Percentiles rank a stretch among this genome's conserved stretches.
Evolutionary conservation across 805 yeast genomes (phyloP).

Genomic region (Starmerella davenportii): DNA sequence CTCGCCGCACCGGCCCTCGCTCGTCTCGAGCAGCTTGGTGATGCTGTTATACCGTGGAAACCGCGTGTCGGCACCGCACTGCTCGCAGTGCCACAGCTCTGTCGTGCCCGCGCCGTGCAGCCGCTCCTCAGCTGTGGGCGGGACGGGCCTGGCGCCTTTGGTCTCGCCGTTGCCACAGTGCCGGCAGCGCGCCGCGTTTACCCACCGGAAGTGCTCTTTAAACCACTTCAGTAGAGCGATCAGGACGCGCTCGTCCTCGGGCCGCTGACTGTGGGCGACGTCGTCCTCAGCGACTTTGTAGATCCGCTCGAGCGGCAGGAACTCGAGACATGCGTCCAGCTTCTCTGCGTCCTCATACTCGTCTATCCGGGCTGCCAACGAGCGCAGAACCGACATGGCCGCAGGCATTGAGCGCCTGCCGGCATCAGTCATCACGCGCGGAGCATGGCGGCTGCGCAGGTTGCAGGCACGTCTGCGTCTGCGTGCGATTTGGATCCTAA

Average conservation of each 20-base stretch:
- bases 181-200: slow-evolving; percentile 47
- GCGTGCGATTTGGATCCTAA: no score
- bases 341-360: slow-evolving; percentile 28
- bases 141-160: slow-evolving; percentile 23
- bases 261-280: slow-evolving; percentile 16
- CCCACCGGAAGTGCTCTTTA: slow-evolving; percentile 72
- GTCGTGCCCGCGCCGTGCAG: slow-evolving; percentile 35
- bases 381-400: background rate
- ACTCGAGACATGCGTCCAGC: slow-evolving; percentile 42
- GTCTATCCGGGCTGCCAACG: background rate
- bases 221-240: slow-evolving; percentile 46
- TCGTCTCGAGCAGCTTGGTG: slow-evolving; percentile 36
- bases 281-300: slow-evolving; percentile 40
- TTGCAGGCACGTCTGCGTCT: no score
- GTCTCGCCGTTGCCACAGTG: slow-evolving; percentile 34
- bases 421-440: no score
- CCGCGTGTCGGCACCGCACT: slow-evolving; percentile 32
- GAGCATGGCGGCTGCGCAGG: no score
- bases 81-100: slow-evolving; percentile 46
- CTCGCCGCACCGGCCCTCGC: slow-evolving; percentile 82
- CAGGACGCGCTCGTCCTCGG: slow-evolving; percentile 41
- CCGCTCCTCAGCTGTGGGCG: slow-evolving; percentile 32
- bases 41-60: slow-evolving; percentile 71
- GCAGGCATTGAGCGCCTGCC: no score
- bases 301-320: slow-evolving; percentile 41